These are phyloP conservation scores for Paradendryphiella salina DNA, from an alignment of 2,329 filamentous ascomycete species.

Conservation along the genomic window DNA sequence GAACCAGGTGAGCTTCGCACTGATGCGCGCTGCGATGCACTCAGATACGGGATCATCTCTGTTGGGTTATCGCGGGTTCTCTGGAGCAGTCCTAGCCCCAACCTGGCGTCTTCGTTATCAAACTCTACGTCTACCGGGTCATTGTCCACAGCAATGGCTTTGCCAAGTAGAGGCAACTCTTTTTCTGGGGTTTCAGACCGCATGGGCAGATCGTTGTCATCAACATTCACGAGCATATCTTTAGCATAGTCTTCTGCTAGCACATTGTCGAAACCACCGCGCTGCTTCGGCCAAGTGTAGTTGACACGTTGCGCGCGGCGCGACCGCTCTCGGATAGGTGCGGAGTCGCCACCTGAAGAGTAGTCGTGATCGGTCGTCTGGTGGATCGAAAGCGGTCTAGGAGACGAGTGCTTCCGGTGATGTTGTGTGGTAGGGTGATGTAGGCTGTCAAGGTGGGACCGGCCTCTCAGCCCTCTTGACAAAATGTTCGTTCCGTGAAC, in stretches of 20 bases:
- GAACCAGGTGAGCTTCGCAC: constrained; percentile 19
- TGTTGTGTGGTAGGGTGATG: background rate
- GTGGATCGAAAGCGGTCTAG: background rate
- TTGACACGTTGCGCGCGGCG: constrained; percentile 32
- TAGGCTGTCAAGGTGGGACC: background rate
- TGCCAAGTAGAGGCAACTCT: constrained; percentile 9
- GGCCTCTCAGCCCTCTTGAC: constrained; percentile 1
- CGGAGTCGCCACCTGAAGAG: constrained; percentile 28
- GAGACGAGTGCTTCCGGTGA: background rate
- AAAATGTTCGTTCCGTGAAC: constrained; percentile 17
- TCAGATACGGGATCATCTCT: constrained; percentile 35
- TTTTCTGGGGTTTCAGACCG: constrained; percentile 23
- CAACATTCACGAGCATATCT: background rate
- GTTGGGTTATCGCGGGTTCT: background rate
- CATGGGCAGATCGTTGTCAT: background rate
- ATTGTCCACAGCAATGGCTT: constrained; percentile 22
- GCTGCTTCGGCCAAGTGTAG: constrained; percentile 33
- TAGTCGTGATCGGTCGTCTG: constrained; percentile 17
- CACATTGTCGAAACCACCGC: background rate
- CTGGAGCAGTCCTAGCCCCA: constrained; percentile 17
- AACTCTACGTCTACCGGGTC: constrained; percentile 26
- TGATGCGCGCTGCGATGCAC: constrained; percentile 21
- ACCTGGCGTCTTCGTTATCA: constrained; percentile 24
- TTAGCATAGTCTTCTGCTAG: constrained; percentile 8
- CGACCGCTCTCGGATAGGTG: constrained; percentile 19